phyloP scores from a whole-genome alignment of 176 grass and related monocot species.

The Oryza longistaminata region DNA sequence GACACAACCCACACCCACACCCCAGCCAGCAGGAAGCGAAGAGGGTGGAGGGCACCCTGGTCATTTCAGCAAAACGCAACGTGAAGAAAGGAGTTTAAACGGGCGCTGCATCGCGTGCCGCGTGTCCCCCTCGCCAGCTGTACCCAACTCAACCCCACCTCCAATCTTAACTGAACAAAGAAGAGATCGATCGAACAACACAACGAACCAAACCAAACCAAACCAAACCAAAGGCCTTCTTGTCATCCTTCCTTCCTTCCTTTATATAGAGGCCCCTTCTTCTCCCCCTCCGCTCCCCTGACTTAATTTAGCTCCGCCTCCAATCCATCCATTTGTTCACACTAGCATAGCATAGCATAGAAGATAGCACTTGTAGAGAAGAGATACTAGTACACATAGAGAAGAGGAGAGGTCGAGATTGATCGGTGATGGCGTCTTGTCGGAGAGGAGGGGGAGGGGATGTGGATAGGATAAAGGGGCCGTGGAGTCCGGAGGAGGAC shows the following conservation, averaged over 20 bases:
- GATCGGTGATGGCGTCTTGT: neutral
- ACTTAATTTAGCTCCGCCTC: neutral
- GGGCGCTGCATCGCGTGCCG: neutral
- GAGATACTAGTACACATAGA: too few species aligned
- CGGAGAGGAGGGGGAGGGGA: slow-evolving; percentile 34
- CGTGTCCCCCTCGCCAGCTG: neutral
- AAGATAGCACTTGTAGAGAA: too few species aligned
- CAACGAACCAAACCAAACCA: neutral
- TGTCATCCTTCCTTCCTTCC: neutral
- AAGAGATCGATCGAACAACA: too few species aligned
- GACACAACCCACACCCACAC: too few species aligned
- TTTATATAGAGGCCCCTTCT: neutral
- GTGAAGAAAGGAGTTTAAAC: neutral
- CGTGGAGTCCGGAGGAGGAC: slow-evolving; percentile 97
- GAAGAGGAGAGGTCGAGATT: too few species aligned
- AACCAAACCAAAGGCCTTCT: neutral
- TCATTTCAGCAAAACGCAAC: too few species aligned
- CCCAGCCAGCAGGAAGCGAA: too few species aligned
- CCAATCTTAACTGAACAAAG: neutral
- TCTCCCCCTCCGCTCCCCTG: neutral
- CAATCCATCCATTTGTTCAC: neutral
- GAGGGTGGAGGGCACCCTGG: too few species aligned
- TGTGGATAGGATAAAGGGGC: slow-evolving; percentile 91
- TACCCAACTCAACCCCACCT: neutral
- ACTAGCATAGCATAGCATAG: too few species aligned